Conservation (phyloP, 495 filamentous ascomycete genomes). For the Penicillium pancosmium region DNA sequence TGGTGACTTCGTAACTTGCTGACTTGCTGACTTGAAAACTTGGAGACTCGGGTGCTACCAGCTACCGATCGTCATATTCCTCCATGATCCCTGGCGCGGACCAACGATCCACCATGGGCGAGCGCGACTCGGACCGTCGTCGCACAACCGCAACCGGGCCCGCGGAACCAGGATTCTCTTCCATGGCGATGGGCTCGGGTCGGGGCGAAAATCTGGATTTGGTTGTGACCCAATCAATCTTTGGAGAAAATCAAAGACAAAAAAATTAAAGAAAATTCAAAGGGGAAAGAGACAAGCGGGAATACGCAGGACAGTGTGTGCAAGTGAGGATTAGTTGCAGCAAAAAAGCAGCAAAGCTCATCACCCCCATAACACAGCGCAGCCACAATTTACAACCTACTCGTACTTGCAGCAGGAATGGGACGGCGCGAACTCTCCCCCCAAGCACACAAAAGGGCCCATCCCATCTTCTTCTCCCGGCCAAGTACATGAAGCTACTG, state of each 20-base stretch:
- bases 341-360: background rate
- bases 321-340: too few species aligned
- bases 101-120: constrained; percentile 3
- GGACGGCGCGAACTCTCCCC: background rate
- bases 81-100: constrained; percentile 21
- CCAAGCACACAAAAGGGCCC: background rate
- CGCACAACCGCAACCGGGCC: constrained; percentile 39
- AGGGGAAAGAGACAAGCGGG: background rate
- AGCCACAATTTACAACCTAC: too few species aligned
- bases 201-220: constrained; percentile 27
- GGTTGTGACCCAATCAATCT: constrained; percentile 16
- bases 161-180: constrained; percentile 33
- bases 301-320: background rate
- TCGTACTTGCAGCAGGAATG: background rate
- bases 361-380: background rate
- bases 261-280: background rate
- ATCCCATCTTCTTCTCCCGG: constrained; percentile 19
- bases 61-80: background rate
- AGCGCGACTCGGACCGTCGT: constrained; percentile 31
- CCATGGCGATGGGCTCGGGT: constrained; percentile 37
- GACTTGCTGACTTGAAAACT: too few species aligned
- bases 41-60: background rate
- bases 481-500: constrained; percentile 32
- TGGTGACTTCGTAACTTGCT: too few species aligned
- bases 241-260: background rate